Evolutionary conservation across 176 grass and related monocot genomes (phyloP).

Genomic region (Thalia dealbata): DNA sequence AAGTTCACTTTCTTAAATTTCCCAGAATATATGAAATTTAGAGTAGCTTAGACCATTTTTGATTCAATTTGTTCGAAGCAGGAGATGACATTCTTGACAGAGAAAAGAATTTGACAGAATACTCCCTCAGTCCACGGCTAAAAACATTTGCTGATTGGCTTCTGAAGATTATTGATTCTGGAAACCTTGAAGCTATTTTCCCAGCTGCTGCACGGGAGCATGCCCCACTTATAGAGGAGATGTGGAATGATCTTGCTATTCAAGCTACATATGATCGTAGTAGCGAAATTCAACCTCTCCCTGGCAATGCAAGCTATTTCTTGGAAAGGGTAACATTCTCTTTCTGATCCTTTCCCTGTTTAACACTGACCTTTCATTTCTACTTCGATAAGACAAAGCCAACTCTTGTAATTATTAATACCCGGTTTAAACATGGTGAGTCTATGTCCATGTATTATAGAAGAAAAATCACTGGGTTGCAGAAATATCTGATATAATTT

Average conservation of each 20-base stretch:
- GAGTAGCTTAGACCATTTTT: not conserved
- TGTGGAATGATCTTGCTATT: conserved; percentile 95
- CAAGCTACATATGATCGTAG: conserved; percentile 78
- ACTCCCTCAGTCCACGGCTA: conserved; percentile 45
- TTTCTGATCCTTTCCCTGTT: not conserved
- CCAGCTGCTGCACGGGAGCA: conserved; percentile 73
- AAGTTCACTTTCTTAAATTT: not conserved
- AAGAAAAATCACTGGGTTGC: not conserved
- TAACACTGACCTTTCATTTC: not conserved
- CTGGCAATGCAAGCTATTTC: conserved; percentile 64
- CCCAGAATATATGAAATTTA: not conserved
- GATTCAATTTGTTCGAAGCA: conserved; percentile 15
- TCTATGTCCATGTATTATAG: not conserved
- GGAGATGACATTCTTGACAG: conserved; percentile 23
- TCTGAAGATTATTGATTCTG: conserved; percentile 75
- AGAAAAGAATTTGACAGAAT: conserved; percentile 37
- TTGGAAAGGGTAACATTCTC: conserved; percentile 54
- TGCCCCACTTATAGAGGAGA: conserved; percentile 71
- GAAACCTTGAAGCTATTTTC: conserved; percentile 76
- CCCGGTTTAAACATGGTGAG: not conserved
- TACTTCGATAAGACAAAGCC: not conserved
- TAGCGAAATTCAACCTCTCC: conserved; percentile 56
- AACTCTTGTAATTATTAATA: not conserved
- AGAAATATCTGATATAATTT: not conserved
- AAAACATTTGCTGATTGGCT: conserved; percentile 88